Evolutionary conservation across 345 rosid genomes (phyloP), one percentile per base, ranked within the genome.

Genomic region (Melaleuca quinquenervia): DNA sequence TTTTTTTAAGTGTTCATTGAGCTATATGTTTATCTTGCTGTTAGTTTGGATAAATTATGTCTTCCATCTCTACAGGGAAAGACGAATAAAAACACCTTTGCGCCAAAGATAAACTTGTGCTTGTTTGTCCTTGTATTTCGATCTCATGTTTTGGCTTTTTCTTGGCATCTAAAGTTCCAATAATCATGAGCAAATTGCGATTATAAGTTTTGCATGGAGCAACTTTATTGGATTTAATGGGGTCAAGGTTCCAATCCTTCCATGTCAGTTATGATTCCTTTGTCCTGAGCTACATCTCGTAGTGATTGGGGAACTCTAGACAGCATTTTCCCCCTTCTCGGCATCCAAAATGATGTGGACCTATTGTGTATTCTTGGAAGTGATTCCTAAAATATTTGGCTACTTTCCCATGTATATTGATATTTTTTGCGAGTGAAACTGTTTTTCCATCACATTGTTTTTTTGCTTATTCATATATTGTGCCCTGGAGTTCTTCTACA

Each of bases 401-500:
- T 26, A 82, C 22, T 82, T 82, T 27, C 41, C 56, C 2, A 15
- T 27, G 24, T 11, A 18, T 82, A 78, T 78, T n/a, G 16, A 20
- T 70, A 18, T 44, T 70, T 70, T 36, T 36, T 64, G 18, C 80
- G 2, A 32, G 78, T 32, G 78, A 45, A 70, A 32, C 32, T 32
- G 48, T 70, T 32, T 70, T 18, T 9, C 78, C 36, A 10, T 10
- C 15, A 16, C 84, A 29, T 51, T 24, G 8, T 32, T 21, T 27
- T 26, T 83, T 27, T 83, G 44, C 45, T 83, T 32, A 54, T 83
- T 55, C 62, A 48, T 15, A 52, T 83, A 52, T 51, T 15, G 6
- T 82, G 44, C 80, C 80, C 26, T 70, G 48, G 80, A 36, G 80
- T 70, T 32, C 45, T 70, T 36, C 49, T 86, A 84, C 89, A 98